Base-by-base conservation (phyloP, 2,329 filamentous ascomycete species). In the Cercospora citrullina region DNA sequence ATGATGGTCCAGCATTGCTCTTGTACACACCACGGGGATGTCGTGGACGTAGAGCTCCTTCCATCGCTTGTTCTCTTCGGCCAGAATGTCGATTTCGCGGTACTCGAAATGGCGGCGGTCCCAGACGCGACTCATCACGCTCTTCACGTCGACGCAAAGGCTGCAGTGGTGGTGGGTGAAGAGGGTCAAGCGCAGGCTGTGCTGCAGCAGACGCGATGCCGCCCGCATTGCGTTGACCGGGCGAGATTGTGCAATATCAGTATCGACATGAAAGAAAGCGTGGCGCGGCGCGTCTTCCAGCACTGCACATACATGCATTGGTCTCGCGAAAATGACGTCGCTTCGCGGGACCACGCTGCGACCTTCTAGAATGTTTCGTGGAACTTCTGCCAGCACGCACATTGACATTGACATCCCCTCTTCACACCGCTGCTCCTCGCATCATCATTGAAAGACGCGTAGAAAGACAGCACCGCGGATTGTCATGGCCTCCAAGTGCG, bases 401-500 rank as follows among this genome's bases (percentile, higher is more conserved):
- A n/a, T n/a, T n/a, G n/a, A 30, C 51, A 57, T 57, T 28, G 36
- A 14, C 51, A 57, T 26, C n/a, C 30, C 26, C 16, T 10, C 31
- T 36, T 6, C 28, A 28, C 55, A 4, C 48, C 21, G 5, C 21
- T 14, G 21, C 42, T 14, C 48, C 18, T 53, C 48, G 21, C 48
- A 53, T 5, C 23, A 12, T 23, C 9, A 3, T 28, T 14, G 36
- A n/a, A n/a, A 16, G 36, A 39, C 36, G 36, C 23, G 18, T 23
- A 16, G 23, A 21, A 2, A 26, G 18, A 53, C 8, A 23, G 18
- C 48, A 26, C 18, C 18, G 23, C 18, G 18, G 48, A 53, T 23
- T 10, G 65, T 23, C 21, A 92, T 92, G 89, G 84, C 90, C 67
- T 87, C 89, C 76, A 98, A 96, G 84, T 99, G 95, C 80, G 93